Base-by-base conservation (phyloP, 75 land plant genomes). In the Sequoiadendron giganteum region DNA sequence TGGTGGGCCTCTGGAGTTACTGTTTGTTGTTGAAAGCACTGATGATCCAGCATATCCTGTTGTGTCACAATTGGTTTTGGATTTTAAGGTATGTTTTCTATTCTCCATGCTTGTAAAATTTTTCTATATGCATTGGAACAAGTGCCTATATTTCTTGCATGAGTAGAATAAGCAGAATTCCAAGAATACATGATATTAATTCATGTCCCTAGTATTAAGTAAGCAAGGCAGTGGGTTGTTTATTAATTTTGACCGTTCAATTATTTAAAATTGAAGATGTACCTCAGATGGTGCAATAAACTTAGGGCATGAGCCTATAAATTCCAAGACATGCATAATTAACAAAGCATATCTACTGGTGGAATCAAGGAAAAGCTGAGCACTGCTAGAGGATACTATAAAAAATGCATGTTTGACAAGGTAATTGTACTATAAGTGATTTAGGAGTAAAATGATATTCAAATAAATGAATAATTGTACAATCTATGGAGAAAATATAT, bases 1-100 rank as follows among this genome's bases (percentile, higher is more conserved):
- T 96, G 99, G 99, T 28, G 99, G 99, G 49, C 99, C 96, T n/a
- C 32, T 97, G 54, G 99, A 98, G 89, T 98, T 97, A 85, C 89
- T 98, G 49, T 97, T 98, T 96, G 96, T 98, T 19, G 93, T 98
- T 76, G 99, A 98, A 68, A 98, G 96, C 88, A 92, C 85, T 77
- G 96, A 98, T 56, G 99, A 98, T 90, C 97, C 99, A 84, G 99
- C 99, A 86, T 98, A 95, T 88, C 89, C 89, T 85, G 93, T 92
- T 65, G 92, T 95, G n/a, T 93, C 93, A 56, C 78, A 75, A 55
- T 86, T 98, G 83, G 79, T 95, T 75, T 80, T 77, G 48, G 99
- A 97, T 39, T 93, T 91, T 82, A 87, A 96, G 99, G 99, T 95
- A 85, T 75, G 47, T 8, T 80, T 43, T 38, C 6, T 87, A 32